Evolutionary conservation across 495 filamentous ascomycete species (phyloP).

Genomic region (Xylaria flabelliformis): DNA sequence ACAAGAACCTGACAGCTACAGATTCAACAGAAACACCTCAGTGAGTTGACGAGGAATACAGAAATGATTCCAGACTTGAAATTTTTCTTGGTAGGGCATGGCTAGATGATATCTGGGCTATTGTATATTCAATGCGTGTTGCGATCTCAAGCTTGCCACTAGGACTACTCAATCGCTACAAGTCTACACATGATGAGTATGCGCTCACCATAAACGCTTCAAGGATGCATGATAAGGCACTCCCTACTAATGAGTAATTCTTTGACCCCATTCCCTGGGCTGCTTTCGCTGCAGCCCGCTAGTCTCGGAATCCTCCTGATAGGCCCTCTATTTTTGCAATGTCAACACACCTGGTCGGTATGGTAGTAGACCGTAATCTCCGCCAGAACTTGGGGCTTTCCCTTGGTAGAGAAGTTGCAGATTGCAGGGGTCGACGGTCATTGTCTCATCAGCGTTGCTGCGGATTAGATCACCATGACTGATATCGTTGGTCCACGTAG

Average conservation of each 20-base stretch:
- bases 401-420: constrained; percentile 67
- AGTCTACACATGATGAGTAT: neutral
- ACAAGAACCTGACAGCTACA: neutral
- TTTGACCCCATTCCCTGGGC: neutral
- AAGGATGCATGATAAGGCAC: neutral
- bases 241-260: too few relatives aligned
- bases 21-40: too few relatives aligned
- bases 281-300: neutral
- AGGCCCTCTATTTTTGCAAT: constrained; percentile 38
- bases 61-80: too few relatives aligned
- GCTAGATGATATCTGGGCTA: neutral
- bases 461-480: constrained; percentile 67
- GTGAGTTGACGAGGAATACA: too few relatives aligned
- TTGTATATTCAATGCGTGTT: neutral
- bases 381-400: constrained; percentile 38
- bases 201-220: neutral
- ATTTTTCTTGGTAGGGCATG: neutral
- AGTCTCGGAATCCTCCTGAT: neutral
- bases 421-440: constrained; percentile 63
- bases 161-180: neutral
- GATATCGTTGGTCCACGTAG: constrained; percentile 69
- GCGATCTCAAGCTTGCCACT: neutral
- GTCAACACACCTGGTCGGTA: constrained; percentile 62
- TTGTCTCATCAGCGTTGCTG: constrained; percentile 60
- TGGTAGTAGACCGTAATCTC: constrained; percentile 53